phyloP scores from a whole-genome alignment of 2,329 filamentous ascomycete genomes.

The Leptographium radiaticola region DNA sequence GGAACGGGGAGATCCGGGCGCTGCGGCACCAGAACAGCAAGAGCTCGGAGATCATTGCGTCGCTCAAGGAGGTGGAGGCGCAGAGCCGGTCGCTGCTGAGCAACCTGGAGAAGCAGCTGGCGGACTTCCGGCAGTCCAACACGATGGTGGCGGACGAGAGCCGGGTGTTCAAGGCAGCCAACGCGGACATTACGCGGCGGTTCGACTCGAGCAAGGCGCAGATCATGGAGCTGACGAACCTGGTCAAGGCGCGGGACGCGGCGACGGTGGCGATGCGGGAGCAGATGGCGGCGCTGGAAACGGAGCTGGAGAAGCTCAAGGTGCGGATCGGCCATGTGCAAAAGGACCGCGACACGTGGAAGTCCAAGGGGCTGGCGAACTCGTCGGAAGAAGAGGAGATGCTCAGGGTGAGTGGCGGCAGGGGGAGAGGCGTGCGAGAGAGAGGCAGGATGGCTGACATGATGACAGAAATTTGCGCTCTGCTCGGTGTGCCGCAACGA shows the following conservation, averaged over 20 bases:
- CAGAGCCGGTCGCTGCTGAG: slow-evolving; percentile 61
- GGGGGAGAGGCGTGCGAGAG: background rate
- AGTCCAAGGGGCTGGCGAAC: slow-evolving; percentile 67
- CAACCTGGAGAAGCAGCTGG: slow-evolving; percentile 83
- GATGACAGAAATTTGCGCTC: slow-evolving; percentile 54
- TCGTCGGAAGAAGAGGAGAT: slow-evolving; percentile 73
- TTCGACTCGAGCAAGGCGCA: slow-evolving; percentile 65
- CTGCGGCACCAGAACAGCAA: slow-evolving; percentile 75
- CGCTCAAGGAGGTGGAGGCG: slow-evolving; percentile 81
- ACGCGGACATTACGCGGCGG: slow-evolving; percentile 54
- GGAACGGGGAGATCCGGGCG: slow-evolving; percentile 66
- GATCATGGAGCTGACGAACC: slow-evolving; percentile 59
- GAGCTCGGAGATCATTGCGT: slow-evolving; percentile 84
- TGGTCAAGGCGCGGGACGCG: slow-evolving; percentile 65
- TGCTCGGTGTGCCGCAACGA: slow-evolving; percentile 88
- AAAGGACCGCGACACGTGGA: slow-evolving; percentile 61
- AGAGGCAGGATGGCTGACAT: slow-evolving; percentile 19
- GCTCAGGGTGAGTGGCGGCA: slow-evolving; percentile 55
- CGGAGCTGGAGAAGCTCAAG: slow-evolving; percentile 69
- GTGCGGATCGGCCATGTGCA: slow-evolving; percentile 64
- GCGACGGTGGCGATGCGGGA: slow-evolving; percentile 37
- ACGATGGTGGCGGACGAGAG: slow-evolving; percentile 57
- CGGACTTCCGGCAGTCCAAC: slow-evolving; percentile 69
- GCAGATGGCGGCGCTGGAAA: slow-evolving; percentile 48
- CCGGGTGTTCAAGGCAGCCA: slow-evolving; percentile 60